Evolutionary conservation across 345 rosid genomes (phyloP).

Genomic region (Ricinus communis): DNA sequence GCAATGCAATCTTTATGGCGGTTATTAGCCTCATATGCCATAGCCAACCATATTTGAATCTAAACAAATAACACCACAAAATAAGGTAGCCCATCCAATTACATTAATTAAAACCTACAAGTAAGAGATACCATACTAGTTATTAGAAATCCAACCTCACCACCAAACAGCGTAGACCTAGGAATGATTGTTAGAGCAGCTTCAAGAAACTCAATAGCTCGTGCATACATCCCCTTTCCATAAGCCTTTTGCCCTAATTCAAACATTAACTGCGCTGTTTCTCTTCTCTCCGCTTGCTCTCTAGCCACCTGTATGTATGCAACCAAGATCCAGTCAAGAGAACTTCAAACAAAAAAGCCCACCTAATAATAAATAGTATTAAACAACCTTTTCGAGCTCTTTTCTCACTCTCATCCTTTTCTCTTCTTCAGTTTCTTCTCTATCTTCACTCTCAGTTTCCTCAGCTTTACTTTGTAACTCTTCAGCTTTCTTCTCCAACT

Average conservation of each 20-base stretch:
- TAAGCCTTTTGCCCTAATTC: conserved; percentile 94
- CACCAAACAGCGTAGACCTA: conserved; percentile 76
- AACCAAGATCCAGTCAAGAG: too few relatives aligned
- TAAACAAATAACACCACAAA: conserved; percentile 27
- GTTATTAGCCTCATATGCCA: conserved; percentile 96
- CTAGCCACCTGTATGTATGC: conserved; percentile 95
- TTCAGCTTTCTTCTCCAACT: conserved; percentile 86
- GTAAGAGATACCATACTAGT: too few relatives aligned
- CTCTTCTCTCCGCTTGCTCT: conserved; percentile 92
- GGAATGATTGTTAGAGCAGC: conserved; percentile 91
- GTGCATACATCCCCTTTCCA: conserved; percentile 87
- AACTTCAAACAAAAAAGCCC: too few relatives aligned
- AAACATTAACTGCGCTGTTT: conserved; percentile 86
- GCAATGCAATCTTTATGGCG: conserved; percentile 85
- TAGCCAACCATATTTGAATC: conserved; percentile 98
- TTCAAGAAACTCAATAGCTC: conserved; percentile 89
- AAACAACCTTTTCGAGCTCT: conserved; percentile 79
- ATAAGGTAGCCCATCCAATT: too few relatives aligned
- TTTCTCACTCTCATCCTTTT: conserved; percentile 76
- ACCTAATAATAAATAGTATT: too few relatives aligned
- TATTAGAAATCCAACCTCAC: conserved; percentile 73
- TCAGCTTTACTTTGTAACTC: conserved; percentile 63
- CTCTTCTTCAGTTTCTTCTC: conserved; percentile 79
- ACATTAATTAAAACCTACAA: too few relatives aligned
- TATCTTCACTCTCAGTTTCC: conserved; percentile 38